phyloP scores from a whole-genome alignment of 2,329 filamentous ascomycete genomes.

The Colletotrichum gloeosporioides region DNA sequence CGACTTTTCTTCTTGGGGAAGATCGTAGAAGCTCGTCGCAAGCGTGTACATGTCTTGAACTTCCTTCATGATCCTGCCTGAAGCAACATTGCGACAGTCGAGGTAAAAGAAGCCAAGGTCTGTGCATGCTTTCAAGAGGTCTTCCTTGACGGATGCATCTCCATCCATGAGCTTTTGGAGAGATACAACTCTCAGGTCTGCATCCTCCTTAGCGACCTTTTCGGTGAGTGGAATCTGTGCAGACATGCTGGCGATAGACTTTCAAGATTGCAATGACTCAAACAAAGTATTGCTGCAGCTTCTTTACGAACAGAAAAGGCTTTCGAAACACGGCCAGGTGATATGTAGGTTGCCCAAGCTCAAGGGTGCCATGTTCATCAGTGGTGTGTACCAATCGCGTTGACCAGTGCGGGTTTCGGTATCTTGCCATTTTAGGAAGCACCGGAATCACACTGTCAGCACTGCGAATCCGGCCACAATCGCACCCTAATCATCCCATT shows the following conservation, averaged over 20 bases:
- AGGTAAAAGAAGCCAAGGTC: conserved; percentile 4
- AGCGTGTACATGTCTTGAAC: background rate
- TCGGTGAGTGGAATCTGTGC: background rate
- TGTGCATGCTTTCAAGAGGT: background rate
- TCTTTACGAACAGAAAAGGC: background rate
- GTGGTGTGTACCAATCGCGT: background rate
- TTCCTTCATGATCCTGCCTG: background rate
- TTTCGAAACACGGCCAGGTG: background rate
- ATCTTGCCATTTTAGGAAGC: background rate
- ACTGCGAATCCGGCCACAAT: background rate
- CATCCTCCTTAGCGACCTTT: background rate
- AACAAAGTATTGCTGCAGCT: background rate
- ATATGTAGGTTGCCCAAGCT: background rate
- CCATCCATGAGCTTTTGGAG: background rate
- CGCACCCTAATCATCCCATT: background rate
- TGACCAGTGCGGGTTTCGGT: background rate
- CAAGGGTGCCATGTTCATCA: background rate
- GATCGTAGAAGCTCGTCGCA: background rate
- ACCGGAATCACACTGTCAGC: background rate
- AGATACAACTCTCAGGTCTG: background rate
- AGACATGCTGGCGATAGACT: background rate
- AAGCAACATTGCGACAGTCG: background rate
- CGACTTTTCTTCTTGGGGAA: background rate
- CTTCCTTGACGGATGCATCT: background rate
- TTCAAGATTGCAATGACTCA: background rate